Base-by-base conservation (phyloP, 305 asterid genomes). In the Andrographis paniculata region DNA sequence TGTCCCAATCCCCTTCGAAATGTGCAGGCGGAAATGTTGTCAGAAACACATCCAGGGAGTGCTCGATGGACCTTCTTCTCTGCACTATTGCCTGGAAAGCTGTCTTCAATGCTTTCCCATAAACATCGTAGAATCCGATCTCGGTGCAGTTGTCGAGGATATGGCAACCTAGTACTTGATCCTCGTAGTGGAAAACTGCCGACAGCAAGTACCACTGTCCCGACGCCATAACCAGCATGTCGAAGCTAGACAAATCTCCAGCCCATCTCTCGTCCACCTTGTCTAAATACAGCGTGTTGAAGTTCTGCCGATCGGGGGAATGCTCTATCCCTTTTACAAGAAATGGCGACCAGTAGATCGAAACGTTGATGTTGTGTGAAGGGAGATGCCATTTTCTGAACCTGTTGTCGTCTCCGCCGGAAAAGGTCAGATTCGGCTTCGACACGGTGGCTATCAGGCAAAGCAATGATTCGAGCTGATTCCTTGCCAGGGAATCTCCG, bases 1-100 rank as follows among this genome's bases (percentile, higher is more conserved):
- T 73, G 13, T 84, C 86, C 97, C 97, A 87, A 10, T 84, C 92
- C 37, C 97, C 97, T 48, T 80, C 97, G 37, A 80, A 87, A 68
- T 87, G 97, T 6, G 81, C 79, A 0, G 95, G 86, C 14, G 88
- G 47, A 53, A 78, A 87, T 22, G 95, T 84, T 0, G 81, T 63
- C 17, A 87, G 42, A 24, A 81, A 42, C 20, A 72, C 88, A 14
- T 57, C 52, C 27, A 58, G 52, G 36, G 8, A 42, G 1, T 40
- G 28, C 5, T 42, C 37, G 17, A 4, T 17, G 1, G 9, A 7
- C 24, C 54, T 55, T 53, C 37, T 53, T 17, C 75, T 67, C 42
- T 64, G 62, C 1, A 71, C 33, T 14, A 80, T 53, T 5, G 59
- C 27, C 11, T 55, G 24, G 4, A 87, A 71, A 23, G 84, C 45